Evolutionary conservation across 2,329 filamentous ascomycete species (phyloP).

Genomic region (Fusarium udum): DNA sequence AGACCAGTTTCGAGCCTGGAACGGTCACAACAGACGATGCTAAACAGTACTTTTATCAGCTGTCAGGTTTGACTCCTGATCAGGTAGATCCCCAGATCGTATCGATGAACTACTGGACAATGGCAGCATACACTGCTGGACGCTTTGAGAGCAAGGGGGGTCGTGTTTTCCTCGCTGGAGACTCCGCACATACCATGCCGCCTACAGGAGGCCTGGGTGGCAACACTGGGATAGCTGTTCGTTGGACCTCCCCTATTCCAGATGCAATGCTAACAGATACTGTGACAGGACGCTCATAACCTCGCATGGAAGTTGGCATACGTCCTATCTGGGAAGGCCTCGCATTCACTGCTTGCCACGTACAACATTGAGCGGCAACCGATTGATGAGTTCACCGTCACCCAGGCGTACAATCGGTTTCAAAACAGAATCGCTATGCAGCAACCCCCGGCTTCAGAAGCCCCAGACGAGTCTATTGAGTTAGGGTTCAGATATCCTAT

Average conservation of each 20-base stretch:
- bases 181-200: not conserved
- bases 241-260: not conserved
- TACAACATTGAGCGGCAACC: not conserved
- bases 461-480: not conserved
- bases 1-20: not conserved
- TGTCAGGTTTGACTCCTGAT: not conserved
- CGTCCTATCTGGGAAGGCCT: not conserved
- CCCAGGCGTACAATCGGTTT: not conserved
- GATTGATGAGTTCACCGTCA: not conserved
- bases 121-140: not conserved
- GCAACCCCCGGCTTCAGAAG: not conserved
- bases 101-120: not conserved
- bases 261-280: not conserved
- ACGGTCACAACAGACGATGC: not conserved
- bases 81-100: not conserved
- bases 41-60: not conserved
- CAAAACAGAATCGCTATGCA: not conserved
- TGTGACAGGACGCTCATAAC: not conserved
- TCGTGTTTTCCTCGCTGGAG: not conserved
- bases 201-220: not conserved
- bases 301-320: not conserved
- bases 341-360: not conserved
- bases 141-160: not conserved
- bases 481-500: not conserved
- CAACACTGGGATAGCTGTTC: not conserved